Base-by-base conservation (phyloP, 805 yeast genomes). In the Nakazawaea peltata region DNA sequence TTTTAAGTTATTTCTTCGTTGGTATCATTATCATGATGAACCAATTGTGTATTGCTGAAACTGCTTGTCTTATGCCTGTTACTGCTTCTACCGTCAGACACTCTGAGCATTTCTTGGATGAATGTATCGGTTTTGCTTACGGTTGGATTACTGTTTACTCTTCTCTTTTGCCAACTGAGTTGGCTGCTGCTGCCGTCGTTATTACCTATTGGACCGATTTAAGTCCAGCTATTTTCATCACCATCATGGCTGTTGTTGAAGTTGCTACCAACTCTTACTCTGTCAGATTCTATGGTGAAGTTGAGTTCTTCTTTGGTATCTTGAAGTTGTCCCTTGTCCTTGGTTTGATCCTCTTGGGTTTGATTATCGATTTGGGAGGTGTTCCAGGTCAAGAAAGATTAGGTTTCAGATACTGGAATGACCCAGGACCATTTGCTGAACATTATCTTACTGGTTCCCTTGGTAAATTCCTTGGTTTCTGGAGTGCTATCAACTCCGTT, bases 351-450 rank as follows among this genome's bases (percentile, higher is more conserved):
- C 48, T 69, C 22, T 55, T 67, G 36, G 65, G 69, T 3, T 60
- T 69, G 40, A 50, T 69, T 28, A 51, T 69, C 28, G 67, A 67
- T 59, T 68, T 68, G 43, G 74, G 76, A 17, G 75, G 74, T 19
- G 69, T 67, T 42, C 65, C 65, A 3, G 44, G 54, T 25, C 56
- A 53, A 23, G 65, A 61, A 34, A 50, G 36, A 28, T 40, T 32
- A 16, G 52, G 54, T 3, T 58, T 60, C 44, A 54, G 51, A 45
- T 62, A 54, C 40, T 61, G 64, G 65, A 43, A 32, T 23, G 30
- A 45, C 29, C 48, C 48, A 17, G 54, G 52, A 46, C 61, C 41
- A 19, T 44, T 59, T 23, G 57, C 56, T 2, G 54, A 56, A 32
- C 44, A 50, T 46, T 41, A 53, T 11, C 42, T 47, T 23, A 45